Evolutionary conservation across 1,284 basidiomycete genomes (phyloP), one percentile per base, ranked within the genome.

Genomic region (Paramarasmius palmivorus): DNA sequence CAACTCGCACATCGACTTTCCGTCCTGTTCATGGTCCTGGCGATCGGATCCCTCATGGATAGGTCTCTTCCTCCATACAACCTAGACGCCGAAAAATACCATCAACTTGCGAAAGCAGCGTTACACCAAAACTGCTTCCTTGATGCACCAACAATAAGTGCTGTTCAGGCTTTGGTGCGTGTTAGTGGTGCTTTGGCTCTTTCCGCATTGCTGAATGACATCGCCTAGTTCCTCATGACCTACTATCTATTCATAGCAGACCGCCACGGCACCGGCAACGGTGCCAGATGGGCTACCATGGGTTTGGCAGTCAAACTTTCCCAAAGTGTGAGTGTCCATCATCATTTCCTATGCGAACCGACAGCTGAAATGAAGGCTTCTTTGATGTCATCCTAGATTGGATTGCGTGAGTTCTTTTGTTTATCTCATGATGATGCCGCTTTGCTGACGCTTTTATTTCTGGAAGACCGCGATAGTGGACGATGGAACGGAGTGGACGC

Each of bases 251-350:
- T 90, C 70, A 71, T 90, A 55, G 78, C 82, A 52, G 88, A 90
- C 68, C 78, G 86, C 58, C 85, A 90, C 65, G 86, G 86, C 15
- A 83, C 79, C 23, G 81, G 77, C 59, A 84, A 84, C 57, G 87
- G 87, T 15, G 80, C 82, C n/a, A 77, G 88, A 35, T 90, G 88
- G 88, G 82, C 83, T 7, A 82, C 87, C 54, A 89, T 90, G 78
- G 89, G 88, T 20, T 77, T 90, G 49, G 84, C 88, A 17, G 83
- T 89, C 56, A 91, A 89, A 70, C 73, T 90, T 54, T 85, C 83
- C 32, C 86, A 91, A 65, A 88, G 86, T 65, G 88, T 91, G 63
- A 76, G 87, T 78, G 26, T 19, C 59, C 19, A 23, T 54, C 35
- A 49, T 52, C 17, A 12, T 26, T 47, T 29, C 54, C 42, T 35